Evolutionary conservation across 192 early-diverging fungal genomes (phyloP).

Genomic region (Kickxella alabastrina): DNA sequence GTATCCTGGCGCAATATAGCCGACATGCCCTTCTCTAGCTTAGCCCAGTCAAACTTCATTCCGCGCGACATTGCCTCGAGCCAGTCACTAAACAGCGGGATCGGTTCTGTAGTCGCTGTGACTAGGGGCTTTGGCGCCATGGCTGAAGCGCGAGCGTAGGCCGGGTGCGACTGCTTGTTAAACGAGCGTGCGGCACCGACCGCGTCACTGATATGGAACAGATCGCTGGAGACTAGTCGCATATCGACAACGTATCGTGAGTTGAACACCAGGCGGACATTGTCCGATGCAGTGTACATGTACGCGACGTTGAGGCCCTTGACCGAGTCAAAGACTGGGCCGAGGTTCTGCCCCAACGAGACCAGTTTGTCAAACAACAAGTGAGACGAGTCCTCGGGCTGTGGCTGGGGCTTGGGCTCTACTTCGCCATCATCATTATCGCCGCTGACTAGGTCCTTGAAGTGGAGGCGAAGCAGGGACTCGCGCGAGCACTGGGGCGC

Average conservation of each 20-base stretch:
- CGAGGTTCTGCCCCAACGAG: constrained; percentile 6
- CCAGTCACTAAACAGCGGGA: constrained; percentile 45
- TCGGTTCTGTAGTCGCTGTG: constrained; percentile 36
- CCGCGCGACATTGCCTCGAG: constrained; percentile 34
- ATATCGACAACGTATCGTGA: constrained; percentile 42
- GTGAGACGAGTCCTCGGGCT: constrained; percentile 15
- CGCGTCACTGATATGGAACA: constrained; percentile 34
- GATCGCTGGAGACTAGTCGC: constrained; percentile 36
- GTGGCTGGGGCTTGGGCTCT: background rate
- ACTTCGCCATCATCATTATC: background rate
- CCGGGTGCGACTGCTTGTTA: constrained; percentile 1
- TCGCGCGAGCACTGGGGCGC: constrained; percentile 10
- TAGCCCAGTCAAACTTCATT: constrained; percentile 37
- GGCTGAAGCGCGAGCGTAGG: background rate
- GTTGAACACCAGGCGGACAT: constrained; percentile 47
- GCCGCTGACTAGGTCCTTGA: constrained; percentile 15
- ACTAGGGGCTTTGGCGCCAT: constrained; percentile 32
- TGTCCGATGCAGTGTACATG: constrained; percentile 50
- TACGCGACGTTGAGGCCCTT: constrained; percentile 36
- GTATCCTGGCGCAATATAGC: too few species aligned
- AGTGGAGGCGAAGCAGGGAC: constrained; percentile 15
- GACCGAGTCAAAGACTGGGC: constrained; percentile 27
- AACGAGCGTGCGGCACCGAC: constrained; percentile 17
- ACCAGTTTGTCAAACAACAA: constrained; percentile 27
- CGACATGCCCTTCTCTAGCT: constrained; percentile 21